phyloP scores from a whole-genome alignment of 2,329 filamentous ascomycete species.

The Aspergillus texensis region DNA sequence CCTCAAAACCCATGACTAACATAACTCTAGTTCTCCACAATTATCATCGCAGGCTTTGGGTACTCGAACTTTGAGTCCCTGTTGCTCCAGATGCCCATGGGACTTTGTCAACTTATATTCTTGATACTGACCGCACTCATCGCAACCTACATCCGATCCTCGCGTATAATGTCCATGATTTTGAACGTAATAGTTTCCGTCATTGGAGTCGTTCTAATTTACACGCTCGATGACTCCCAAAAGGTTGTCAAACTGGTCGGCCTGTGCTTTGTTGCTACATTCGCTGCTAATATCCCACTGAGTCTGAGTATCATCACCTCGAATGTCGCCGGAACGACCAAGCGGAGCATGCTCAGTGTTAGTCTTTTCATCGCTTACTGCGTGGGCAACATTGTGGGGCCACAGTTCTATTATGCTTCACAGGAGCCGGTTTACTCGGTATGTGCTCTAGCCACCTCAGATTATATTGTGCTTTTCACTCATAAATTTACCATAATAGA shows the following conservation, averaged over 20 bases:
- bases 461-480: too few relatives aligned
- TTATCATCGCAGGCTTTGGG: conserved; percentile 42
- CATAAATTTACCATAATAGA: conserved; percentile 23
- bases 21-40: conserved; percentile 30
- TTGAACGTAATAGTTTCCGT: conserved; percentile 32
- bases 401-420: conserved; percentile 34
- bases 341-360: conserved; percentile 42
- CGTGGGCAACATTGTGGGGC: conserved; percentile 37
- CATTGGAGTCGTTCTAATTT: conserved; percentile 39
- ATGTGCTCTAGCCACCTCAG: conserved; percentile 19
- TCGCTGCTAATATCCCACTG: conserved; percentile 39
- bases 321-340: conserved; percentile 41
- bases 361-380: conserved; percentile 53
- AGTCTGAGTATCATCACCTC: conserved; percentile 38
- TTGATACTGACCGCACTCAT: conserved; percentile 32
- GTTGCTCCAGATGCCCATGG: conserved; percentile 41
- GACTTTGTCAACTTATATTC: conserved; percentile 38
- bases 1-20: not conserved
- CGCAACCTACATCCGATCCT: conserved; percentile 32
- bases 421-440: conserved; percentile 35
- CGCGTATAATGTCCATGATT: conserved; percentile 32
- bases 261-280: conserved; percentile 32
- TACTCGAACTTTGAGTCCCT: conserved; percentile 39
- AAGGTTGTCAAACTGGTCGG: conserved; percentile 33
- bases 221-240: conserved; percentile 29